Evolutionary conservation across 2,329 filamentous ascomycete genomes (phyloP).

Genomic region (Aspergillus sp.): DNA sequence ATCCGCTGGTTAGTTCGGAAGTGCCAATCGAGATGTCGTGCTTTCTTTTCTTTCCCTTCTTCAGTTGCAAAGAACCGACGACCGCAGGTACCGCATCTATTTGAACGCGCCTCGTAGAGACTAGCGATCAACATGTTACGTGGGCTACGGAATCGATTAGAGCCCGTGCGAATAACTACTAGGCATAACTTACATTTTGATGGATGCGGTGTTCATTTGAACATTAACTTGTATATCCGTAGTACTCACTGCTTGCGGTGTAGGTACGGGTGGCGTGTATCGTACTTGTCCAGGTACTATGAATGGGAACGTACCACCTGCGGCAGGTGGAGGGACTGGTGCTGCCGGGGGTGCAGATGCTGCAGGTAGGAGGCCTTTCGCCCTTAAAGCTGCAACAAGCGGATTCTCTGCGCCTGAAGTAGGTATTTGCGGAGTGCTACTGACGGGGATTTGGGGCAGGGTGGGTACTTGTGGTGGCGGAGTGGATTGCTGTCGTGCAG

Average conservation of each 20-base stretch:
- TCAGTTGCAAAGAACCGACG: conserved; percentile 77
- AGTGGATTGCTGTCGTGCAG: conserved; percentile 39
- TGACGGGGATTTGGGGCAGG: conserved; percentile 56
- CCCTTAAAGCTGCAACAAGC: conserved; percentile 66
- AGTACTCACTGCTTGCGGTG: conserved; percentile 33
- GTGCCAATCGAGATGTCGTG: conserved; percentile 95
- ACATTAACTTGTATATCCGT: conserved; percentile 23
- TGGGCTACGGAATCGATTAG: conserved; percentile 50
- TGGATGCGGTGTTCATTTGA: conserved; percentile 64
- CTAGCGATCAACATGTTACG: conserved; percentile 71
- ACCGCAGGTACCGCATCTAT: conserved; percentile 88
- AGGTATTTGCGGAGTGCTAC: conserved; percentile 53
- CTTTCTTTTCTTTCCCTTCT: conserved; percentile 81
- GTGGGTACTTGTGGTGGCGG: conserved; percentile 48
- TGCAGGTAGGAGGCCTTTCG: conserved; percentile 64
- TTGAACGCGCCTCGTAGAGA: conserved; percentile 79
- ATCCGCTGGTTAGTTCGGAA: conserved; percentile 91
- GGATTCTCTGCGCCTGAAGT: conserved; percentile 54
- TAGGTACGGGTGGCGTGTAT: conserved; percentile 36
- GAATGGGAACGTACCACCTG: conserved; percentile 40
- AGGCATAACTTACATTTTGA: conserved; percentile 65
- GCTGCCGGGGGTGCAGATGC: conserved; percentile 44
- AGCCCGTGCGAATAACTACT: conserved; percentile 3
- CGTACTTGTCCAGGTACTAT: conserved; percentile 39
- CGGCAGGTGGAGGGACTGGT: conserved; percentile 36